Base-by-base conservation (phyloP, 768 basidiomycete genomes). In the Panellus pusillus region DNA sequence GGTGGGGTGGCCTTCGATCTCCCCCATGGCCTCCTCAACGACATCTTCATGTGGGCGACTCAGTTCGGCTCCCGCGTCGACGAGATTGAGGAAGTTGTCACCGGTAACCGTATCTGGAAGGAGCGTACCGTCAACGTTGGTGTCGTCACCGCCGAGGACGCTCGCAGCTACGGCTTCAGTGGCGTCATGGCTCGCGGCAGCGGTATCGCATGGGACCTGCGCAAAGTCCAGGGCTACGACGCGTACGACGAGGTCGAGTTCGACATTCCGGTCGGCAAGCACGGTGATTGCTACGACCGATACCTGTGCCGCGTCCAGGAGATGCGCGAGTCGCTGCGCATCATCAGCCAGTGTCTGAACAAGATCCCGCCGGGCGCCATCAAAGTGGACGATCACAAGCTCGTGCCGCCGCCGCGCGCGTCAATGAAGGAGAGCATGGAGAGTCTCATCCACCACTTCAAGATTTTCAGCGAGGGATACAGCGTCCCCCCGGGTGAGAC, bases 401-500 rank as follows among this genome's bases (percentile, higher is more conserved):
- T 98, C 54, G 91, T 91, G 1, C 93, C 97, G 19, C 96, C 96
- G 27, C 94, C 96, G 13, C 87, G 96, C 52, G 95, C 96, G 0
- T 87, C 87, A 51, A 99, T 99, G 97, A 99, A 99, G 74, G 97
- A 99, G 77, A 92, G 87, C 72, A 98, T 98, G 94, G 95, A 98
- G 73, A 84, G 89, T 6, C 80, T 98, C 52, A 98, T 99, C 62
- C 96, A 99, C 69, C 96, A 98, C 76, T 98, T 99, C 79, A 99
- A 99, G 91, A 81, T 97, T 63, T 98, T 93, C 77, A 91, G 89
- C 48, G 96, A 98, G 72, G 96, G 96, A 12, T 98, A 91, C 75
- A 91, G 91, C 20, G 96, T 98, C 24, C 97, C 97, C 15, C 90
- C 92, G 15, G 91, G 91, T 18, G 94, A 98, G 74, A 98, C 96